Percentiles rank a stretch among this genome's conserved stretches.
Evolutionary conservation across 352 stramenopile species (phyloP).

Genomic region (Blastocystis sp.): DNA sequence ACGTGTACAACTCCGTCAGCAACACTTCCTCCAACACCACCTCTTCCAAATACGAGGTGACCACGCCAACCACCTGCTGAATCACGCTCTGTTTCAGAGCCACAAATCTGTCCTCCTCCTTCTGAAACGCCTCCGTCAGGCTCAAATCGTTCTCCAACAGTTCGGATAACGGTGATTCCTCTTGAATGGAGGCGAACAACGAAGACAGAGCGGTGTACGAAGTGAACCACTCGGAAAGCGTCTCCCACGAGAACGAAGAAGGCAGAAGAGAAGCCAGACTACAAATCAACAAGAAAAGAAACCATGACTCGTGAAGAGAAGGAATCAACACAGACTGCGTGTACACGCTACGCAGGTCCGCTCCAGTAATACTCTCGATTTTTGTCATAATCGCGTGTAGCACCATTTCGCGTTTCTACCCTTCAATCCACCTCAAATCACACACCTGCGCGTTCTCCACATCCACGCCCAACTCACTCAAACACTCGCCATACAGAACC

Average conservation of each 20-base stretch:
- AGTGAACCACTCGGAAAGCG: background rate
- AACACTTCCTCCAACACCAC: constrained; percentile 32
- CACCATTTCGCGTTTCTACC: background rate
- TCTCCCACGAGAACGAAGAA: background rate
- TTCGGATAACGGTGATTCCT: background rate
- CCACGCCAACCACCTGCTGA: background rate
- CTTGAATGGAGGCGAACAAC: background rate
- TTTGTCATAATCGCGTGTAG: background rate
- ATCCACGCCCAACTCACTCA: background rate
- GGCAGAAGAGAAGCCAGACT: background rate
- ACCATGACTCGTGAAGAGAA: background rate
- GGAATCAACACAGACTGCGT: background rate
- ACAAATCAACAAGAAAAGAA: background rate
- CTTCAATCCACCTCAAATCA: background rate
- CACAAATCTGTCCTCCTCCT: background rate
- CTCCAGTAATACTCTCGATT: background rate
- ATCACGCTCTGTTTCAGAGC: background rate
- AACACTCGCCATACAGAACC: background rate
- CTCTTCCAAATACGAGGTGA: background rate
- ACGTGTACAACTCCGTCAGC: constrained; percentile 36
- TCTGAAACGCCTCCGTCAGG: background rate
- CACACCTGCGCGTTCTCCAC: background rate
- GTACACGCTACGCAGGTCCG: background rate
- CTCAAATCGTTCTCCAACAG: background rate
- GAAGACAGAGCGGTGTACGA: background rate